phyloP scores from a whole-genome alignment of 2,329 filamentous ascomycete species.

The Emergomyces orientalis region DNA sequence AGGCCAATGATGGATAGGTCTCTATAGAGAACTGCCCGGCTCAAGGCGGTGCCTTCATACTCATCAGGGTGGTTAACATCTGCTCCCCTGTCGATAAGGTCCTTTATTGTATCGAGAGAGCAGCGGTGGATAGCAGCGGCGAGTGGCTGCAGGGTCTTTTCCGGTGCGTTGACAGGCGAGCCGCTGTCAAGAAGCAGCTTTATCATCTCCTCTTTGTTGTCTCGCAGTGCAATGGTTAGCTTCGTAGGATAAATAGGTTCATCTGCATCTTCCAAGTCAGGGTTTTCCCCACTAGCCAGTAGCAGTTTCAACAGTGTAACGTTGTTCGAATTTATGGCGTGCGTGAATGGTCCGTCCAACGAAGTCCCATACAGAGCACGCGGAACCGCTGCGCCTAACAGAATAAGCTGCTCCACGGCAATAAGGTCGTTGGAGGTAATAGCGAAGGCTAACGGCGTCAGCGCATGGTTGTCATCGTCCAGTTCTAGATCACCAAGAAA shows the following conservation, averaged over 20 bases:
- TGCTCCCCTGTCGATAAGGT: not conserved
- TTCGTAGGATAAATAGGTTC: not conserved
- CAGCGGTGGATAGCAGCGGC: not conserved
- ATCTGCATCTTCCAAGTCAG: not conserved
- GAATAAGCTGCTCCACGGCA: not conserved
- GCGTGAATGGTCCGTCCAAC: not conserved
- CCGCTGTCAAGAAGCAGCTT: not conserved
- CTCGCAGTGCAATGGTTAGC: not conserved
- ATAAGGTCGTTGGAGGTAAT: not conserved
- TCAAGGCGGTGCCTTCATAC: not conserved
- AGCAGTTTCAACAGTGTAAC: not conserved
- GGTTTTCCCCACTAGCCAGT: not conserved
- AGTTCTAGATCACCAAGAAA: not conserved
- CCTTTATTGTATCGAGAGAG: not conserved
- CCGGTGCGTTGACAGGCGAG: not conserved
- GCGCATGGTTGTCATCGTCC: not conserved
- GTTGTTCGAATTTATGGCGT: not conserved
- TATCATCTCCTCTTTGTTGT: not conserved
- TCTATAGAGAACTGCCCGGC: not conserved
- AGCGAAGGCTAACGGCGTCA: not conserved
- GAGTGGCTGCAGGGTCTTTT: not conserved
- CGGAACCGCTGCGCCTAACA: not conserved
- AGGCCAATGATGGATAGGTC: not conserved
- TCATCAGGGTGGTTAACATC: not conserved
- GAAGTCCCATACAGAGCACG: not conserved